Evolutionary conservation across 2,329 filamentous ascomycete species (phyloP), one percentile per base, ranked within the genome.

Genomic region (Dactylonectria macrodidyma): DNA sequence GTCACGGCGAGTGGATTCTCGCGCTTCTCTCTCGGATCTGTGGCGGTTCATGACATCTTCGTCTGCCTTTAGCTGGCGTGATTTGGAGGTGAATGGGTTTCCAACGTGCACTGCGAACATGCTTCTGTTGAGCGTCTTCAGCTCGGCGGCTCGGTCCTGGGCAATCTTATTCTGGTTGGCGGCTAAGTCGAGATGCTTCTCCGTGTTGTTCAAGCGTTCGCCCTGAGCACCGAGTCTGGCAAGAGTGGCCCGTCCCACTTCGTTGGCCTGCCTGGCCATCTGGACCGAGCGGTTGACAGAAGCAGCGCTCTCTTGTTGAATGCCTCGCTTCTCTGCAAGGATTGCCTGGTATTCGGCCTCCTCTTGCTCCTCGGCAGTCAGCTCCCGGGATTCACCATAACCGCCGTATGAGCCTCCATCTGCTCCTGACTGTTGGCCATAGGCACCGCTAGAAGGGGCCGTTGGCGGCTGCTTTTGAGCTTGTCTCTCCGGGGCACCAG

Each of bases 91-190:
- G 78, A 97, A 94, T 0, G 92, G 92, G 75, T 94, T 94, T 60
- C 86, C 85, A 30, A 95, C 91, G 76, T 95, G 92, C 24, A 95
- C 89, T 5, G 93, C 93, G 77, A 97, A 97, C 94, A 98, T 97
- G 84, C 92, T 95, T 70, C 92, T 87, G 81, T 98, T 97, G 57
- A 97, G 85, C 1, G 89, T 93, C 84, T 95, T 95, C 44, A 98
- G 84, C 78, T 97, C 94, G 55, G 90, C 89, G 1, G 94, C 92
- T 74, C 93, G 93, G 72, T 95, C 93, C 73, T 95, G 91, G 0
- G 93, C 93, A 66, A 93, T 84, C 65, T 90, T 89, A 74, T 93
- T 93, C 78, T 95, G 91, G 70, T 91, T 92, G n/a, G 89, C 83
- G 4, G 94, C 92, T 71, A 93, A 85, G 75, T 97, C 94, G 65